phyloP scores from a whole-genome alignment of 371 early-diverging fungal species.

The Mortierella sp. region DNA sequence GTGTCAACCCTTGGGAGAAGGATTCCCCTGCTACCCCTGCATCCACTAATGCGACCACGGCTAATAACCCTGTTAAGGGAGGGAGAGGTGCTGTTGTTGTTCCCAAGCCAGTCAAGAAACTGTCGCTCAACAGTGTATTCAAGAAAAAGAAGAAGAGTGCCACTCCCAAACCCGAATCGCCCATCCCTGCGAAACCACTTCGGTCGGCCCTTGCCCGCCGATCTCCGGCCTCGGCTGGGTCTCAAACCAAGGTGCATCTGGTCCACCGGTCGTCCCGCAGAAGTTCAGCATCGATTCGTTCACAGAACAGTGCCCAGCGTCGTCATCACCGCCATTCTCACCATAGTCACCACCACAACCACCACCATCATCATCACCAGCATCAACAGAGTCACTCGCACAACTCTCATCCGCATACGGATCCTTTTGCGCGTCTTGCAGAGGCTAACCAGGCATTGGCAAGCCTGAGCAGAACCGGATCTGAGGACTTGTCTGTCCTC shows the following conservation, averaged over 20 bases:
- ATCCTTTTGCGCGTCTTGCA: slow-evolving; percentile 34
- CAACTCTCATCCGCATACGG: neutral
- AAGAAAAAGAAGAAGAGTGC: slow-evolving; percentile 25
- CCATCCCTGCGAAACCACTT: slow-evolving; percentile 38
- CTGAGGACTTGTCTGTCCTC: neutral
- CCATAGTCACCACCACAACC: slow-evolving; percentile 9
- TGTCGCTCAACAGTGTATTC: slow-evolving; percentile 45
- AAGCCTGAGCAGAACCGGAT: slow-evolving; percentile 8
- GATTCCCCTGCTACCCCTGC: neutral
- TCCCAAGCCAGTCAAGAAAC: slow-evolving; percentile 21
- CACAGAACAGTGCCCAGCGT: slow-evolving; percentile 31
- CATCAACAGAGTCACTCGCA: slow-evolving; percentile 6
- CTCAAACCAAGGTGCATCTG: slow-evolving; percentile 15
- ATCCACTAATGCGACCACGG: neutral
- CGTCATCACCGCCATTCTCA: slow-evolving; percentile 1
- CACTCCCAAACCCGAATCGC: slow-evolving; percentile 2
- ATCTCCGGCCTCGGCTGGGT: neutral
- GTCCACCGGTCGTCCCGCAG: slow-evolving; percentile 27
- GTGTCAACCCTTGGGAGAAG: slow-evolving; percentile 18
- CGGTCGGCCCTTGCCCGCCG: slow-evolving; percentile 51
- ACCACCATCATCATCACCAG: neutral
- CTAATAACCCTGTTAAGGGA: neutral
- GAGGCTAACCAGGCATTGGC: slow-evolving; percentile 40
- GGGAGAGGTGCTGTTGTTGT: too few relatives aligned
- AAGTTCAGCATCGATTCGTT: slow-evolving; percentile 40